Evolutionary conservation across 208 protist genomes (phyloP), one percentile per base, ranked within the genome.

Genomic region (Trypanosoma cruzi): DNA sequence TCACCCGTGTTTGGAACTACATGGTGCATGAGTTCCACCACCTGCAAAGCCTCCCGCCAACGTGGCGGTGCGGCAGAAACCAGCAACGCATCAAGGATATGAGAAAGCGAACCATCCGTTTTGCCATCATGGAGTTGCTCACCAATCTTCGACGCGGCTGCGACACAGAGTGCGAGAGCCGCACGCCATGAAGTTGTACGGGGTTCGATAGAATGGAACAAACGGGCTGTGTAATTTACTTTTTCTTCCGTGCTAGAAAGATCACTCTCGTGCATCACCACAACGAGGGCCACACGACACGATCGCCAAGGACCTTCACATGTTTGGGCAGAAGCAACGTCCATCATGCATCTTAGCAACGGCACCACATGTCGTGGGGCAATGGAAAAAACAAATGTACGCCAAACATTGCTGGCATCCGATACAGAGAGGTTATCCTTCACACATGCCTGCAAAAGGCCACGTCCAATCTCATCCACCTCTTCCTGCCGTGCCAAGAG

Each of bases 1-100:
- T 52, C 8, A 26, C 8, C 22, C 8, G 8, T n/a, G 48, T 52
- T 52, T 62, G 67, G 28, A 29, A 52, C 24, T 11, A 64, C 3
- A 37, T 52, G 53, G 48, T 53, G 59, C n/a, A 67, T 4, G 18
- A 63, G 22, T 31, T 71, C 72, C 2, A 77, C 60, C 6, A 80
- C 53, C 26, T 77, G 73, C 36, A 84, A 55, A 2, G 79, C 79
- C 37, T 84, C 79, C 16, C 55, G 44, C 79, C 79, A 84, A 7
- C 73, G 68, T 37, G 79, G 73, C 5, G 73, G 63, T 34, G 58
- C 31, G 0, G 66, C 63, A n/a, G 56, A 32, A 24, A 56, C 42
- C 13, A 84, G 64, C 31, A 84, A 64, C 4, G 64, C 48, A 52
- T 79, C 42, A 29, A 84, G 40, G 8, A 84, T 54, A 53, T 80